phyloP scores from a whole-genome alignment of 2,329 filamentous ascomycete species.

The Colletotrichum liriopes region DNA sequence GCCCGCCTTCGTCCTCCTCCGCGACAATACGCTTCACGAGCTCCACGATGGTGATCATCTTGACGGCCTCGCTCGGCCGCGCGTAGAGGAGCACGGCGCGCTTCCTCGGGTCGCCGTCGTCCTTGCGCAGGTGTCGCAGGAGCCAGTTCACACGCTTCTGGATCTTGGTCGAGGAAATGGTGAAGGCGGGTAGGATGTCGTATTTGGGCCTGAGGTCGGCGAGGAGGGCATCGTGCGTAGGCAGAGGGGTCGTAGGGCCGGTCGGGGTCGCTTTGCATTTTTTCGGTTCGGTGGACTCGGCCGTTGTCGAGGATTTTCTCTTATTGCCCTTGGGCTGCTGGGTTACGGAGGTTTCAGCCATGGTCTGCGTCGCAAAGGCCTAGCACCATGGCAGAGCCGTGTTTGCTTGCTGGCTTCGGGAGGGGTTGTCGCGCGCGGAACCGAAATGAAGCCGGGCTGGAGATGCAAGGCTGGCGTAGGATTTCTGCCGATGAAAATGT shows the following conservation, averaged over 20 bases:
- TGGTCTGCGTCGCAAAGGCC: constrained; percentile 11
- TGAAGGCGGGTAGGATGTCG: constrained; percentile 66
- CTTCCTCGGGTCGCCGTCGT: constrained; percentile 46
- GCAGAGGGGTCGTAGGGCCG: constrained; percentile 48
- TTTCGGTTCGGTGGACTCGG: constrained; percentile 32
- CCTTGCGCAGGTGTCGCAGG: constrained; percentile 59
- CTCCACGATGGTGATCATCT: constrained; percentile 79
- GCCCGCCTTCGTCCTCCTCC: constrained; percentile 51
- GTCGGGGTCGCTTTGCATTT: constrained; percentile 29
- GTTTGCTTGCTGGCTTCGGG: constrained; percentile 13
- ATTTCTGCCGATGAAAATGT: constrained; percentile 20
- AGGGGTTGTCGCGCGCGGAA: background rate
- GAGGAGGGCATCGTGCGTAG: constrained; percentile 61
- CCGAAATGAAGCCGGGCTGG: background rate
- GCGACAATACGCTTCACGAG: constrained; percentile 71
- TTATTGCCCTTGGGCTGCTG: constrained; percentile 22
- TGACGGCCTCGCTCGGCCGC: constrained; percentile 68
- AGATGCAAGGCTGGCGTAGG: background rate
- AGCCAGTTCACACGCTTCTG: constrained; percentile 66
- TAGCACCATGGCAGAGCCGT: constrained; percentile 14
- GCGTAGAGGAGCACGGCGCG: constrained; percentile 66
- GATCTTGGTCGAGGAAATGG: constrained; percentile 75
- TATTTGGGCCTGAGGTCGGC: constrained; percentile 62
- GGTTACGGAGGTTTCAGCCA: constrained; percentile 8
- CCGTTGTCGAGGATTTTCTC: constrained; percentile 30